phyloP scores from a whole-genome alignment of 257 asterid species.

The Ballota nigra region DNA sequence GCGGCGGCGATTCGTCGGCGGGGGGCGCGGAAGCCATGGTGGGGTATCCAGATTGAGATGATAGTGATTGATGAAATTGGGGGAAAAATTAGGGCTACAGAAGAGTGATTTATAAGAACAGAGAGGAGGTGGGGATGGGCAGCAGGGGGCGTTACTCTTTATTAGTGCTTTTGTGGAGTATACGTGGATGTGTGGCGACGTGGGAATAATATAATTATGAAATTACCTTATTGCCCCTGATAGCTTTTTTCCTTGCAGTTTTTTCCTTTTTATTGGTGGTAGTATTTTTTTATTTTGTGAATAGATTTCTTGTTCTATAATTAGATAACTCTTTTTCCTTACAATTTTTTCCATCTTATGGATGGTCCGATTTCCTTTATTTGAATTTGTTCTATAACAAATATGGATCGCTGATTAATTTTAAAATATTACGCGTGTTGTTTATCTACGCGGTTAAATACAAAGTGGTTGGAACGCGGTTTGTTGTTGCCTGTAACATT shows the following conservation, averaged over 20 bases:
- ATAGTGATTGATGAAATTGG: slow-evolving; percentile 22
- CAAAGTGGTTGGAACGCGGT: too few relatives aligned
- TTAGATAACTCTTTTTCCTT: too few relatives aligned
- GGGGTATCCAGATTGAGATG: slow-evolving; percentile 31
- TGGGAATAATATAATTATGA: neutral
- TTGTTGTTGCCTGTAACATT: too few relatives aligned
- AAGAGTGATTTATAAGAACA: neutral
- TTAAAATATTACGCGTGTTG: too few relatives aligned
- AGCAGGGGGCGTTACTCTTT: slow-evolving; percentile 3
- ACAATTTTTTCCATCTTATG: too few relatives aligned
- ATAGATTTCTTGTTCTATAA: too few relatives aligned
- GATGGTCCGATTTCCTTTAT: too few relatives aligned
- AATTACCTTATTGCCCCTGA: neutral
- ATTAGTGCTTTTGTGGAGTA: too few relatives aligned
- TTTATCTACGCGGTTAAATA: too few relatives aligned
- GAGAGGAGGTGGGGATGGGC: neutral
- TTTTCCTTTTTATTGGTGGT: neutral
- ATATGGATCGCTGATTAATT: too few relatives aligned
- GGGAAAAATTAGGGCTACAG: slow-evolving; percentile 27
- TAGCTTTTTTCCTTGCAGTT: neutral
- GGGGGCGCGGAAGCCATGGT: slow-evolving; percentile 26
- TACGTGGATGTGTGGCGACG: slow-evolving; percentile 6
- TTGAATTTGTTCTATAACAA: too few relatives aligned
- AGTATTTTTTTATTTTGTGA: too few relatives aligned
- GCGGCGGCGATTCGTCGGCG: slow-evolving; percentile 32